Percentiles rank a stretch among this genome's conserved stretches.
Conservation (phyloP, 2,329 filamentous ascomycete genomes). For the Cladosporium oxysporum region DNA sequence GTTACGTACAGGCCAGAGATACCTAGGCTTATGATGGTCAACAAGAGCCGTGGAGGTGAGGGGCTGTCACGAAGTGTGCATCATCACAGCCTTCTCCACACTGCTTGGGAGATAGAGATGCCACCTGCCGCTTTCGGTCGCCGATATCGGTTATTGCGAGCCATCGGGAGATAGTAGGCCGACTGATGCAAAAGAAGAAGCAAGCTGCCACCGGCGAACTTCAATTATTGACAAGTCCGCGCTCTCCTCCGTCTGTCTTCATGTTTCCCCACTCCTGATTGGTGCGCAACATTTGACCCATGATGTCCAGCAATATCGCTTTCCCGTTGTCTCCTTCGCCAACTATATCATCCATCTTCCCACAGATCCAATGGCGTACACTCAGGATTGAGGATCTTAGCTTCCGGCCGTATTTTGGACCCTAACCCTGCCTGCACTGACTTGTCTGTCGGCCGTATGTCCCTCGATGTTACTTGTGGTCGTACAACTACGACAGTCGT, state of each 20-base stretch:
- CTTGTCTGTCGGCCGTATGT: not conserved
- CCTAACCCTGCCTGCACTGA: not conserved
- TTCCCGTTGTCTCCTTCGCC: not conserved
- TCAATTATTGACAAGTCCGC: not conserved
- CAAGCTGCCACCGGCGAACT: not conserved
- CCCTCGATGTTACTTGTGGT: not conserved
- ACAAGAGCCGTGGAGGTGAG: slow-evolving; percentile 10
- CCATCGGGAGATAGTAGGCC: not conserved
- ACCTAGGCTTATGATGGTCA: not conserved
- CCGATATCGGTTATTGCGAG: not conserved
- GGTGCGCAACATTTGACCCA: not conserved
- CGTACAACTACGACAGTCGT: not conserved
- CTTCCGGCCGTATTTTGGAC: not conserved
- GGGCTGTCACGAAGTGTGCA: not conserved
- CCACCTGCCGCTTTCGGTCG: slow-evolving; percentile 12
- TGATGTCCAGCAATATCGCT: not conserved
- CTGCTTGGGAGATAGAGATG: not conserved
- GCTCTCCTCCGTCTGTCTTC: not conserved
- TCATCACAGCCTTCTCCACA: slow-evolving; percentile 1
- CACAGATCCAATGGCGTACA: not conserved
- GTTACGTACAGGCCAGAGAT: slow-evolving; percentile 14
- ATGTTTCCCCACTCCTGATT: not conserved
- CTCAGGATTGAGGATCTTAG: not conserved
- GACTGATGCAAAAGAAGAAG: not conserved
- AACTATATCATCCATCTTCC: not conserved